phyloP scores from a whole-genome alignment of 306 rosid species.

The Pachyrhizus erosus region DNA sequence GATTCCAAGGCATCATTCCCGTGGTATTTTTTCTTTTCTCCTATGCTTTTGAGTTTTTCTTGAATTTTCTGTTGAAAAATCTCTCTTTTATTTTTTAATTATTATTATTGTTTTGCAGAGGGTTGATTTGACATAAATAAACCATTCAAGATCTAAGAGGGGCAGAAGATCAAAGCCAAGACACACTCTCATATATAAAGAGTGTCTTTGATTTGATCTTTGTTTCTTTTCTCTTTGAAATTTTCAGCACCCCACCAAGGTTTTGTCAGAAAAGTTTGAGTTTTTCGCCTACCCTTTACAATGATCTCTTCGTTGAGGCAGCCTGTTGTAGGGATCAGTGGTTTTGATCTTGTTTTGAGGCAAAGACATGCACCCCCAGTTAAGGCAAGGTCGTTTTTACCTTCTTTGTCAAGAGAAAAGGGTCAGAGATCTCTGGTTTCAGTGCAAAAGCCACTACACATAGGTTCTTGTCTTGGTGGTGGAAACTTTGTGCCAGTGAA shows the following conservation, averaged over 20 bases:
- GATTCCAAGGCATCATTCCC: constrained; percentile 48
- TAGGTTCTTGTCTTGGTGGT: constrained; percentile 52
- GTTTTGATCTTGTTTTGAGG: constrained; percentile 45
- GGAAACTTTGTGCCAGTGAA: constrained; percentile 41
- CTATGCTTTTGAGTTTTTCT: background rate
- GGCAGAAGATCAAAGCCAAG: constrained; percentile 37
- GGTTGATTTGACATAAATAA: constrained; percentile 14
- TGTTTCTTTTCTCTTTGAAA: background rate
- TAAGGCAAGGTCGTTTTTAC: constrained; percentile 39
- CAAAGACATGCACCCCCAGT: constrained; percentile 41
- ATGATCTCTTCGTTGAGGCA: constrained; percentile 57
- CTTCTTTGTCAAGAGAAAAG: constrained; percentile 31
- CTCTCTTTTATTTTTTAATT: background rate
- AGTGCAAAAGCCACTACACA: constrained; percentile 59
- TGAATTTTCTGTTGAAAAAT: background rate
- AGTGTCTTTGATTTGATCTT: constrained; percentile 37
- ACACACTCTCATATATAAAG: background rate
- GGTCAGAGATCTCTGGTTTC: constrained; percentile 40
- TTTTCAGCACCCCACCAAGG: constrained; percentile 28
- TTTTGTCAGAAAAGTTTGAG: constrained; percentile 39
- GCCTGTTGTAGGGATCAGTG: constrained; percentile 47
- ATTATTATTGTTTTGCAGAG: constrained; percentile 8
- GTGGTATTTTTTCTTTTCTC: background rate
- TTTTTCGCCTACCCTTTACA: constrained; percentile 35
- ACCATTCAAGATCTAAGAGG: constrained; percentile 43